Percentiles rank a stretch among this genome's conserved stretches.
These are phyloP conservation scores for Mycoemilia scoparia DNA, from an alignment of 192 early-diverging fungal genomes.

Conservation along the genomic window DNA sequence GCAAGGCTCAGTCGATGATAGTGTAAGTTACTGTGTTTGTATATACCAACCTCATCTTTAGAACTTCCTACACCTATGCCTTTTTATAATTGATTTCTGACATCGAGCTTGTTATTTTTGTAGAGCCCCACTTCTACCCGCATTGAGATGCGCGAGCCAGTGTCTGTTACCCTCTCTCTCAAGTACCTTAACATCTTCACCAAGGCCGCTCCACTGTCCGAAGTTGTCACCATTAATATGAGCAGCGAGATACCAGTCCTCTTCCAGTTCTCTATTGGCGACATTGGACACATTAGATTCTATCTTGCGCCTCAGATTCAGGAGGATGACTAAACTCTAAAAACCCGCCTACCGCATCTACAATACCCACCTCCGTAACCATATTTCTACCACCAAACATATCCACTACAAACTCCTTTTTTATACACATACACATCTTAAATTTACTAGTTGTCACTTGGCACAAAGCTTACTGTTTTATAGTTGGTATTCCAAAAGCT, in stretches of 20 bases:
- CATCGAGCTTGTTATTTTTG: constrained; percentile 3
- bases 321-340: constrained; percentile 41
- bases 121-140: constrained; percentile 31
- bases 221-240: constrained; percentile 61
- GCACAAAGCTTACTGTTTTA: too few species aligned
- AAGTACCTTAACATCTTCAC: constrained; percentile 92
- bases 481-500: too few species aligned
- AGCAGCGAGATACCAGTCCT: constrained; percentile 77
- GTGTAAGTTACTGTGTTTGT: constrained; percentile 2
- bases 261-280: constrained; percentile 83
- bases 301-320: constrained; percentile 74
- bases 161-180: constrained; percentile 70
- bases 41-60: not conserved
- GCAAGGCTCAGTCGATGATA: constrained; percentile 53
- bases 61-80: not conserved
- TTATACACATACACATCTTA: too few species aligned
- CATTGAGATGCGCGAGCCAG: constrained; percentile 68
- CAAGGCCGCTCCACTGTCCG: constrained; percentile 76
- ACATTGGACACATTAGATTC: constrained; percentile 82
- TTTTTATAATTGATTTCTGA: not conserved
- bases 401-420: too few species aligned
- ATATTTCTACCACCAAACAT: too few species aligned
- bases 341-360: too few species aligned
- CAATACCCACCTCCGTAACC: too few species aligned
- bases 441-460: too few species aligned